Evolutionary conservation across 169 alveolate genomes (phyloP), one percentile per base, ranked within the genome.

Genomic region (Plasmodium reichenowi): DNA sequence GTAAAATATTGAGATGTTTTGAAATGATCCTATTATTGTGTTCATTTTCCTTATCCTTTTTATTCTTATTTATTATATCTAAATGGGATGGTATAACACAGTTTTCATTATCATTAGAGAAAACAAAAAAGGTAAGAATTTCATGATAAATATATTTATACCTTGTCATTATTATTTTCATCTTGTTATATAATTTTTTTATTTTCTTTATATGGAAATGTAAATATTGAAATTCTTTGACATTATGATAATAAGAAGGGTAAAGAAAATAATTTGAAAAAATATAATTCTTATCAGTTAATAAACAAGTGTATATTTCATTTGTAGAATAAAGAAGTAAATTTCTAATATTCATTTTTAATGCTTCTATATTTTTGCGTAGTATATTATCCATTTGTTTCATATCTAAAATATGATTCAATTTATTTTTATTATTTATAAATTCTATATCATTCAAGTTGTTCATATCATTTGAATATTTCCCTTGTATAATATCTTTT

Each of bases 151-250:
- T 15, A 4, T 45, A 50, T 48, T 43, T 83, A 45, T 68, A 83
- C 50, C 32, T 83, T 12, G 43, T 63, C 24, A 83, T 60, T 12
- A 72, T 38, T 32, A 60, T 54, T 62, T 50, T 83, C 72, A 83
- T 56, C n/a, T 24, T 72, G 24, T 52, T 83, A 48, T 83, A 83
- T 29, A 83, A 58, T 50, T 83, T 60, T 17, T 83, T 83, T n/a
- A 72, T 52, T 72, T 83, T 83, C 63, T 50, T 83, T 22, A 83
- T 60, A 68, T 83, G 54, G 12, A 32, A 70, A 29, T 83, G 83
- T 13, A 67, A 83, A 68, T 45, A 68, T 26, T 47, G 17, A 60
- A 50, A 50, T 10, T 26, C 47, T n/a, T 9, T 67, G 13, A 22
- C 29, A 76, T 29, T 64, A 54, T 15, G 38, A 62, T 63, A 26